Evolutionary conservation across 306 rosid genomes (phyloP).

Genomic region (Elaeagnus macrophylla): DNA sequence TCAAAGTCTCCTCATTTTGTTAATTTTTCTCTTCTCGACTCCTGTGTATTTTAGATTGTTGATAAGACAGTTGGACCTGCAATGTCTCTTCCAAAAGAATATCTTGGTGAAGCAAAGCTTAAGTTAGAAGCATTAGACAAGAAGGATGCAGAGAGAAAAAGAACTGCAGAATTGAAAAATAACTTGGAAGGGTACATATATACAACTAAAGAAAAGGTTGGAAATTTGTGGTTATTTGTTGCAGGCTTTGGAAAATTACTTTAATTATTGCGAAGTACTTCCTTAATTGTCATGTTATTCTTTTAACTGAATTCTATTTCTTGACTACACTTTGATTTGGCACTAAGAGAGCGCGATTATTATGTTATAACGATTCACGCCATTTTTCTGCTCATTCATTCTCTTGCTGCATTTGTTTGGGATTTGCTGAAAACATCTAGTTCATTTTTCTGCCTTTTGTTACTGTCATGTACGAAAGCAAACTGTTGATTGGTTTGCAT

Average conservation of each 20-base stretch:
- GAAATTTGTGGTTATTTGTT: slow-evolving; percentile 3
- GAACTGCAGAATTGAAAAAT: slow-evolving; percentile 87
- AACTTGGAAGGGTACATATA: slow-evolving; percentile 89
- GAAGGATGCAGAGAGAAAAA: slow-evolving; percentile 87
- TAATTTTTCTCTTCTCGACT: slow-evolving; percentile 9
- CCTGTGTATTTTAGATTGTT: slow-evolving; percentile 41
- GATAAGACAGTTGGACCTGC: slow-evolving; percentile 63
- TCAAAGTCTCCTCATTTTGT: slow-evolving; percentile 4
- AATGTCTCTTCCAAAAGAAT: slow-evolving; percentile 56
- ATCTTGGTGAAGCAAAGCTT: slow-evolving; percentile 60
- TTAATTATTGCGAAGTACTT: neutral
- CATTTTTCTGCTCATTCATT: neutral
- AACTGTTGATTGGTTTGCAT: too few relatives aligned
- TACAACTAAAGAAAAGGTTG: slow-evolving; percentile 87
- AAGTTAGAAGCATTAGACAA: slow-evolving; percentile 69
- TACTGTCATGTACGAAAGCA: too few relatives aligned
- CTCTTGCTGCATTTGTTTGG: neutral
- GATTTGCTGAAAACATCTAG: neutral
- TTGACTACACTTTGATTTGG: neutral
- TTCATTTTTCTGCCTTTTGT: too few relatives aligned
- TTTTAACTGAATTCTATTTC: neutral
- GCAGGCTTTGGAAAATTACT: slow-evolving; percentile 10
- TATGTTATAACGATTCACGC: neutral
- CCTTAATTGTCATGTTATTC: neutral
- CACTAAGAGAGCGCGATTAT: neutral